phyloP scores from a whole-genome alignment of 2,329 filamentous ascomycete genomes.

The Bimuria novae-zelandiae region DNA sequence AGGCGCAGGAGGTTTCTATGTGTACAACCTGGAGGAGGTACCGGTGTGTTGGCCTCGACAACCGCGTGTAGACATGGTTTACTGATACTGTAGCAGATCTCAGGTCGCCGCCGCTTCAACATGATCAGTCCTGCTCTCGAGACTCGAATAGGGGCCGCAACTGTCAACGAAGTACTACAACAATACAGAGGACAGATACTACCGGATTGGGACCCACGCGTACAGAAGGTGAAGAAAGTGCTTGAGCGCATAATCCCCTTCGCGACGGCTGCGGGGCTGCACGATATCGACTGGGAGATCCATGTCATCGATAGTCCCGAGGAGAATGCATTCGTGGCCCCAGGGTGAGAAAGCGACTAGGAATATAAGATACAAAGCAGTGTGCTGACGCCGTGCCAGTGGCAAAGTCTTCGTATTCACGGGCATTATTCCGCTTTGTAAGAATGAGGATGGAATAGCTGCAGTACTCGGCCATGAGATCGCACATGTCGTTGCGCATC shows the following conservation, averaged over 20 bases:
- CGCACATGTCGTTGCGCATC: conserved; percentile 64
- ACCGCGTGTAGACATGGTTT: too few relatives aligned
- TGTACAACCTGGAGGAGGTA: conserved; percentile 71
- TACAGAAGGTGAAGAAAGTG: conserved; percentile 63
- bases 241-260: conserved; percentile 70
- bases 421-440: conserved; percentile 70
- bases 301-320: conserved; percentile 72
- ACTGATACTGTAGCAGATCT: conserved; percentile 52
- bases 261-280: conserved; percentile 54
- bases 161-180: conserved; percentile 63
- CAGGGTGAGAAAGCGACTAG: conserved; percentile 56
- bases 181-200: conserved; percentile 61
- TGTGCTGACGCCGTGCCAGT: conserved; percentile 35
- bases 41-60: too few relatives aligned
- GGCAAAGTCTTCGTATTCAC: conserved; percentile 81
- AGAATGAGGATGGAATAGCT: conserved; percentile 70
- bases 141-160: conserved; percentile 55
- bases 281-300: conserved; percentile 67
- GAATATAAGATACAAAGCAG: background rate
- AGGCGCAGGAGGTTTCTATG: conserved; percentile 62
- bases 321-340: conserved; percentile 77
- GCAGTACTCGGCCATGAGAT: conserved; percentile 81
- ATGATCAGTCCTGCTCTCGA: conserved; percentile 63
- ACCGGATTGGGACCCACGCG: conserved; percentile 62
- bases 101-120: conserved; percentile 75